A percentile compares a stretch with the other conserved stretches of the same genome.
Evolutionary conservation across 129 eudicot species (phyloP).

Genomic region (Saposhnikovia divaricata): DNA sequence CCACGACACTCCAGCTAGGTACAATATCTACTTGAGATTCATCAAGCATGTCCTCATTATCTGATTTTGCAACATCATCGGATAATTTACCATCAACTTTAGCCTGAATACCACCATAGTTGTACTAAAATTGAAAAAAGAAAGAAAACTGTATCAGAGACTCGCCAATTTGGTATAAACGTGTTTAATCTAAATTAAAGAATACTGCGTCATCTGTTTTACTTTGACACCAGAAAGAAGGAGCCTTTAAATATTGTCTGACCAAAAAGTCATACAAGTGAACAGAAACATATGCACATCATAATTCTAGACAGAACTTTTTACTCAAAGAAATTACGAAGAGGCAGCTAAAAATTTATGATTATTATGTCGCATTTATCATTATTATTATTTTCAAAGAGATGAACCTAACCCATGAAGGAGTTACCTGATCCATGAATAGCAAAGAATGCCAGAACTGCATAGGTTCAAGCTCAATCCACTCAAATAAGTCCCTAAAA

Average conservation of each 20-base stretch:
- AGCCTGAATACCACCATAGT: slow-evolving; percentile 91
- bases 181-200: background rate
- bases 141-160: background rate
- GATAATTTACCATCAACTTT: slow-evolving; percentile 25
- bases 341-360: background rate
- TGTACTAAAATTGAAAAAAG: slow-evolving; percentile 42
- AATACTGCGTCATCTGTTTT: background rate
- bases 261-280: background rate
- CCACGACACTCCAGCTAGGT: slow-evolving; percentile 83
- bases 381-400: background rate
- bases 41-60: slow-evolving; percentile 21
- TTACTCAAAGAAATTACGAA: background rate
- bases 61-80: slow-evolving; percentile 23
- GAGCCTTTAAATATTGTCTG: background rate
- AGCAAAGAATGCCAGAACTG: slow-evolving; percentile 92
- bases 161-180: background rate
- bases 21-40: slow-evolving; percentile 59
- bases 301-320: background rate
- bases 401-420: background rate
- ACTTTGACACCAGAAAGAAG: background rate
- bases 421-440: slow-evolving; percentile 92
- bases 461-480: slow-evolving; percentile 93
- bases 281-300: background rate
- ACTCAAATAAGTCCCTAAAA: slow-evolving; percentile 76
- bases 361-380: background rate